A percentile compares a stretch with the other conserved stretches of the same genome.
phyloP scores from a whole-genome alignment of 2,329 filamentous ascomycete genomes.

The Colletotrichum musicola region DNA sequence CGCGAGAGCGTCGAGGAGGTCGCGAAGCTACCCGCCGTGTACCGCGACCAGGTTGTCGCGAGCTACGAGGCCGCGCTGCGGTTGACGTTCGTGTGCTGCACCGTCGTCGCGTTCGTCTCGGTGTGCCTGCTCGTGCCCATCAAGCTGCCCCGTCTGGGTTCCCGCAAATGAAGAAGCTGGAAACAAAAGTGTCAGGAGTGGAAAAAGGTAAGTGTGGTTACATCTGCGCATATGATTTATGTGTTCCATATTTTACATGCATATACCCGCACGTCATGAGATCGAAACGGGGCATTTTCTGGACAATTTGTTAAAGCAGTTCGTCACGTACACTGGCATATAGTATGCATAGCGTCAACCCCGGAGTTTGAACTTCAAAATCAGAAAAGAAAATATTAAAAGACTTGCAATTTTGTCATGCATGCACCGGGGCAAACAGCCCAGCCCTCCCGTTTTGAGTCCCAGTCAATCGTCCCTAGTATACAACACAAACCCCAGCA shows the following conservation, averaged over 20 bases:
- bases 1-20: conserved; percentile 68
- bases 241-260: no score
- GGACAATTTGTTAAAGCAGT: not conserved
- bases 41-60: conserved; percentile 66
- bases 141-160: conserved; percentile 65
- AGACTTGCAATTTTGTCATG: conserved; percentile 24
- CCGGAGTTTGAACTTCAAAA: conserved; percentile 7
- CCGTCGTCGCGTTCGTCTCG: conserved; percentile 61
- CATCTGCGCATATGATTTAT: not conserved
- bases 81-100: conserved; percentile 59
- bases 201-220: not conserved
- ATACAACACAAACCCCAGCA: conserved; percentile 1
- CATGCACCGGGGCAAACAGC: not conserved
- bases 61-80: conserved; percentile 67
- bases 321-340: not conserved
- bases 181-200: not conserved
- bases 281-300: no score
- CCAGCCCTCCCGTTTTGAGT: not conserved
- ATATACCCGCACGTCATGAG: no score
- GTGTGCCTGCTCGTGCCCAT: conserved; percentile 63
- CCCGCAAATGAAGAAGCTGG: conserved; percentile 49
- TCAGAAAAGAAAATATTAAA: not conserved
- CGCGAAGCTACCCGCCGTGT: conserved; percentile 55
- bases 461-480: not conserved
- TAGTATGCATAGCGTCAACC: conserved; percentile 23